These are phyloP conservation scores for Phytophthora hibernalis DNA, from an alignment of 352 stramenopile species.

Conservation along the genomic window DNA sequence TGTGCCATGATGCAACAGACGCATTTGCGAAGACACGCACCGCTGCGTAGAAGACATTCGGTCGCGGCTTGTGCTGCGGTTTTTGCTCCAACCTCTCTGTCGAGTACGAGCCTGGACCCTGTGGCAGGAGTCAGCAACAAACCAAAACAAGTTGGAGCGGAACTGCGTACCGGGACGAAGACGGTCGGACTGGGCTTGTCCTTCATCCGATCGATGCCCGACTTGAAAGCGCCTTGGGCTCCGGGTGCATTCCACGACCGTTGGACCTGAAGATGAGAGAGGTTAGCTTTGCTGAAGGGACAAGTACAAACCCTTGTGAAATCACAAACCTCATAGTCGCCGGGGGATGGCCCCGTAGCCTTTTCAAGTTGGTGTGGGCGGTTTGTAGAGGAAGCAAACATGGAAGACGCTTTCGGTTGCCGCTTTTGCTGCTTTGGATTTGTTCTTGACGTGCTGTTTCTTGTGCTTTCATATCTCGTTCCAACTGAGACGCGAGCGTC, in stretches of 20 bases:
- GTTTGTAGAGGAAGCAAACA: slow-evolving; percentile 70
- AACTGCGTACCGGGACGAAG: slow-evolving; percentile 50
- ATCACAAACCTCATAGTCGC: slow-evolving; percentile 71
- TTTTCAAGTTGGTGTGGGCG: slow-evolving; percentile 57
- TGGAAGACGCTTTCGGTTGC: slow-evolving; percentile 56
- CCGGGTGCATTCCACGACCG: slow-evolving; percentile 70
- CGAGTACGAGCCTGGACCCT: slow-evolving; percentile 75
- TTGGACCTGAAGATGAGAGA: slow-evolving; percentile 47
- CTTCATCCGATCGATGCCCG: slow-evolving; percentile 62
- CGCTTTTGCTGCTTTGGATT: slow-evolving; percentile 26
- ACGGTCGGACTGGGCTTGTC: slow-evolving; percentile 33
- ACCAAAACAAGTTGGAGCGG: not conserved
- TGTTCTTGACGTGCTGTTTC: slow-evolving; percentile 18
- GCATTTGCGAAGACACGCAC: slow-evolving; percentile 32
- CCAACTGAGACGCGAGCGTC: slow-evolving; percentile 59
- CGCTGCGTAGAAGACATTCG: slow-evolving; percentile 72
- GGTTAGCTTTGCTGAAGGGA: not conserved
- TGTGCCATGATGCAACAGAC: not conserved
- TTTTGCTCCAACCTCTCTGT: slow-evolving; percentile 50
- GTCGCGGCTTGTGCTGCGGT: slow-evolving; percentile 67
- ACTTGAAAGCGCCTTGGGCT: slow-evolving; percentile 74
- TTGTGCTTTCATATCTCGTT: slow-evolving; percentile 63
- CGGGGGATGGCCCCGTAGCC: slow-evolving; percentile 51
- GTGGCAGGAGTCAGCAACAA: not conserved
- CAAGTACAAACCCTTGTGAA: not conserved